Evolutionary conservation across 331 rosid species (phyloP).

Genomic region (Rhamnella rubrinervis): DNA sequence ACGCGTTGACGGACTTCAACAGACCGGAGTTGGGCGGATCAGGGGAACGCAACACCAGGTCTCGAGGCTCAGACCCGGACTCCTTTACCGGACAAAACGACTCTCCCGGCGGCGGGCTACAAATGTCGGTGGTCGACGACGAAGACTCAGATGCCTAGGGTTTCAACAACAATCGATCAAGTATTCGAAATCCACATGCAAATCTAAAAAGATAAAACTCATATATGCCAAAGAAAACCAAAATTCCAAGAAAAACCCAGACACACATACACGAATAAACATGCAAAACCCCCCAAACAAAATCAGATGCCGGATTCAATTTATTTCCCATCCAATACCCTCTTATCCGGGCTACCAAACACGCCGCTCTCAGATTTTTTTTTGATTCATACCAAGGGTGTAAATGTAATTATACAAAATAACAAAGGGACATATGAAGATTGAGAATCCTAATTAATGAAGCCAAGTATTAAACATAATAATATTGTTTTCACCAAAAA

Average conservation of each 20-base stretch:
- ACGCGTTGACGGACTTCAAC: conserved; percentile 42
- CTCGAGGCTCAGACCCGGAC: conserved; percentile 56
- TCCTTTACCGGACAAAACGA: conserved; percentile 64
- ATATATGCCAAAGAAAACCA: conserved; percentile 12
- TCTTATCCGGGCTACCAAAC: too few relatives aligned
- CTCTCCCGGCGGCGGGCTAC: conserved; percentile 39
- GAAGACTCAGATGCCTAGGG: conserved; percentile 69
- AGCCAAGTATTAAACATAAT: too few relatives aligned
- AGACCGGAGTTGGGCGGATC: conserved; percentile 66
- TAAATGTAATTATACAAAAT: too few relatives aligned
- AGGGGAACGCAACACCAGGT: conserved; percentile 54
- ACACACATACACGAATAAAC: background rate
- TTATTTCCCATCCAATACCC: too few relatives aligned
- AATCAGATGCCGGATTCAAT: too few relatives aligned
- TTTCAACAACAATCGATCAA: conserved; percentile 26
- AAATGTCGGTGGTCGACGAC: conserved; percentile 56
- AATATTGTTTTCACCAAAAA: too few relatives aligned
- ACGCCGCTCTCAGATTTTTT: too few relatives aligned
- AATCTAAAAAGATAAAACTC: background rate
- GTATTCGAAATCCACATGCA: conserved; percentile 8
- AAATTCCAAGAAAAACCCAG: conserved; percentile 20
- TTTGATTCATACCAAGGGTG: too few relatives aligned
- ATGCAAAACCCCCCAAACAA: conserved; percentile 1
- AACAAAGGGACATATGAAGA: too few relatives aligned
- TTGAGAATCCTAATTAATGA: too few relatives aligned